A percentile compares a stretch with the other conserved stretches of the same genome.
Evolutionary conservation across 768 basidiomycete species (phyloP).

Genomic region (Collybia sordida): DNA sequence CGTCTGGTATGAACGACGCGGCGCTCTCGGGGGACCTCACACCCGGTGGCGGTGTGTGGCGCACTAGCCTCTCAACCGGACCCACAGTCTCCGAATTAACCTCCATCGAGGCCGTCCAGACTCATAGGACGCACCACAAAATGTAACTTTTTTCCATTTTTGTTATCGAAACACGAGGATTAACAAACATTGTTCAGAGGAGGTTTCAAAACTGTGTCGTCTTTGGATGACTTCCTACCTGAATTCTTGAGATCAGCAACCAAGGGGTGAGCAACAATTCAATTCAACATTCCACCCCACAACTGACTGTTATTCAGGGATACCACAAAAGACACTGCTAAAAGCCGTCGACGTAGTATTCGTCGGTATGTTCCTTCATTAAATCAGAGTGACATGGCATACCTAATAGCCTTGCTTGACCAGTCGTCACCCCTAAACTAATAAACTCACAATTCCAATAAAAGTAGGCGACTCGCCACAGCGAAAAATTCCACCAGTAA

Average conservation of each 20-base stretch:
- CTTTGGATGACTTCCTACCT: constrained; percentile 3
- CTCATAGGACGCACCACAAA: background rate
- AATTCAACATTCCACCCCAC: too few species aligned
- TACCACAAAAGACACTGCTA: too few species aligned
- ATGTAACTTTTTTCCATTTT: background rate
- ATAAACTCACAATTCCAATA: too few species aligned
- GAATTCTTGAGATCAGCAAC: constrained; percentile 9
- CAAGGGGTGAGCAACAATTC: constrained; percentile 1
- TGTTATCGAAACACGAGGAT: background rate
- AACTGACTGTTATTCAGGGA: too few species aligned
- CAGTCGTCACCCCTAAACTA: too few species aligned
- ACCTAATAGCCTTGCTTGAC: too few species aligned
- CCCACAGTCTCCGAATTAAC: background rate
- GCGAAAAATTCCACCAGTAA: too few species aligned
- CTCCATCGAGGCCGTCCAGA: background rate
- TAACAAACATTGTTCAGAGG: background rate
- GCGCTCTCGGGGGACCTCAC: background rate
- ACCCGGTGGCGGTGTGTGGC: background rate
- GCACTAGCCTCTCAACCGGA: background rate
- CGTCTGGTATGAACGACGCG: background rate
- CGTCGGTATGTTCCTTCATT: too few species aligned
- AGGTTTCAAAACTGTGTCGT: background rate
- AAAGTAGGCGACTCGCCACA: too few species aligned
- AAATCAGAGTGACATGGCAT: too few species aligned
- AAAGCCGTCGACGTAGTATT: too few species aligned